Percentiles rank a stretch among this genome's conserved stretches.
These are phyloP conservation scores for Xylaria sp. DNA, from an alignment of 2,329 filamentous ascomycete species.

Conservation along the genomic window DNA sequence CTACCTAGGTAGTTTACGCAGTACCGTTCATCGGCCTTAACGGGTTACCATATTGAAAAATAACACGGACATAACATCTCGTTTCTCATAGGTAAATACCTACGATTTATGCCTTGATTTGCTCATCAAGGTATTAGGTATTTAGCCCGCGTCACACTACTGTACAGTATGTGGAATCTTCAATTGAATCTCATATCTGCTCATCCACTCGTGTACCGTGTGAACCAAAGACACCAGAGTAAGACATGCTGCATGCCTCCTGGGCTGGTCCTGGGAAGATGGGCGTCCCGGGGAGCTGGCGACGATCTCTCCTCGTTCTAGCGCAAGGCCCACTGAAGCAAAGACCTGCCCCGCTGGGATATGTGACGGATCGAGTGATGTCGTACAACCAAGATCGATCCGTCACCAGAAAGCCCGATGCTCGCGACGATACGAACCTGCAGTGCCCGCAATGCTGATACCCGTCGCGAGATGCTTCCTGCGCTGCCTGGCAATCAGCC, in stretches of 20 bases:
- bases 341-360: constrained; percentile 10
- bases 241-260: constrained; percentile 19
- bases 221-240: constrained; percentile 12
- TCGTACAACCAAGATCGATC: constrained; percentile 33
- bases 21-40: not conserved
- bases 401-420: constrained; percentile 37
- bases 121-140: not conserved
- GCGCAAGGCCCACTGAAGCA: constrained; percentile 27
- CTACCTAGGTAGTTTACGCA: no score
- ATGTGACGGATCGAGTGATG: constrained; percentile 25
- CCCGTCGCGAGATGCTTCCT: constrained; percentile 26
- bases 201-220: constrained; percentile 21
- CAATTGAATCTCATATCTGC: not conserved
- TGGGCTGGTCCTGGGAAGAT: not conserved
- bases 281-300: constrained; percentile 30
- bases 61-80: not conserved
- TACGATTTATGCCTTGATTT: not conserved
- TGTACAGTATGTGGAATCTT: constrained; percentile 9
- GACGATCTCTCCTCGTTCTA: constrained; percentile 37
- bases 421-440: constrained; percentile 17
- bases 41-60: not conserved
- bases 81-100: not conserved
- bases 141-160: not conserved
- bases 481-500: constrained; percentile 2
- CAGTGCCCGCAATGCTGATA: constrained; percentile 26